Conservation (phyloP, 2,329 filamentous ascomycete genomes). For the Cladophialophora immunda region DNA sequence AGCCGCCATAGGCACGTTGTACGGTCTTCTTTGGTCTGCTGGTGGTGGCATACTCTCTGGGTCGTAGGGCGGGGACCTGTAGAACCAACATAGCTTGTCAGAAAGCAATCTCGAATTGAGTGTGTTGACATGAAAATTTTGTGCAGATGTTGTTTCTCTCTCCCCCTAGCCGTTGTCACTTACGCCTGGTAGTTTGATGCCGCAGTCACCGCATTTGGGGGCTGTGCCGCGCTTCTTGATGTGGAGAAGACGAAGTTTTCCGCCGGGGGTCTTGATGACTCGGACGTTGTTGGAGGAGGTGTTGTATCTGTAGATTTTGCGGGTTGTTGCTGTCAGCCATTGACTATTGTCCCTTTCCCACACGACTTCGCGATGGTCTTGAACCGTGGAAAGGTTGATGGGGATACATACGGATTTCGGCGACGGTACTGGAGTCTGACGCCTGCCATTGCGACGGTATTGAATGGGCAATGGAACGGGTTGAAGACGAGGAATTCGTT, state of each 20-base stretch:
- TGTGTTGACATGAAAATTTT: neutral
- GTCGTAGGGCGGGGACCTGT: slow-evolving; percentile 93
- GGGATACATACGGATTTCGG: slow-evolving; percentile 76
- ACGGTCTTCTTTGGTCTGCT: slow-evolving; percentile 99
- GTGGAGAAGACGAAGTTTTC: slow-evolving; percentile 94
- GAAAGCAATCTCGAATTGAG: neutral
- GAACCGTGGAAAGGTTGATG: slow-evolving; percentile 7
- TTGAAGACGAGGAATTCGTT: slow-evolving; percentile 21
- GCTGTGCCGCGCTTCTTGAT: slow-evolving; percentile 99
- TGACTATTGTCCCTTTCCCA: neutral
- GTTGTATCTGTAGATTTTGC: slow-evolving; percentile 78
- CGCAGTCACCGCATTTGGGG: slow-evolving; percentile 99
- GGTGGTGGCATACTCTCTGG: slow-evolving; percentile 96
- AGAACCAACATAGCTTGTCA: slow-evolving; percentile 6
- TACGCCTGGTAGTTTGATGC: slow-evolving; percentile 96
- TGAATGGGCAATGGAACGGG: slow-evolving; percentile 26
- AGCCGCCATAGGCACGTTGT: slow-evolving; percentile 97
- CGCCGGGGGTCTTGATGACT: slow-evolving; percentile 94
- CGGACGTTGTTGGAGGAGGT: slow-evolving; percentile 97
- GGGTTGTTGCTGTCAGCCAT: slow-evolving; percentile 8
- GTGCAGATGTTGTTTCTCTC: slow-evolving; percentile 16
- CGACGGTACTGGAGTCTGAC: slow-evolving; percentile 67
- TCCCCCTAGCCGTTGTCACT: slow-evolving; percentile 59
- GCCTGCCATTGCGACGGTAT: slow-evolving; percentile 41
- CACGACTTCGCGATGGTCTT: neutral